These are phyloP conservation scores for Vitellaria paradoxa DNA, from an alignment of 179 eudicot genomes.

Conservation along the genomic window DNA sequence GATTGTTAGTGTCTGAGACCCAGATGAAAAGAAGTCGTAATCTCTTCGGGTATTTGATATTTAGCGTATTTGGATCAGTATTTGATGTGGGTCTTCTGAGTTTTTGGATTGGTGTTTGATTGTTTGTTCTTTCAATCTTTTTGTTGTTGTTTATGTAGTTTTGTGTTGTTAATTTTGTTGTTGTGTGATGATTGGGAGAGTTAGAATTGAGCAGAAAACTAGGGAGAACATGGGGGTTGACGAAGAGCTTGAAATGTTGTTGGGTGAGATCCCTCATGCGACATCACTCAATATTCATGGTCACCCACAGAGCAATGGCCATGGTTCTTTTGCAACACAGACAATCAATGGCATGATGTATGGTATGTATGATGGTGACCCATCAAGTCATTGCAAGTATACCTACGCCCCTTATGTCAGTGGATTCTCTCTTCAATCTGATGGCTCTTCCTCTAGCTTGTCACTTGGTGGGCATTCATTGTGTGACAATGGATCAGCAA, in stretches of 20 bases:
- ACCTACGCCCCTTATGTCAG: slow-evolving; percentile 31
- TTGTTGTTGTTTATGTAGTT: slow-evolving; percentile 15
- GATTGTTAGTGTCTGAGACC: slow-evolving; percentile 25
- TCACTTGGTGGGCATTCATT: slow-evolving; percentile 26
- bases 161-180: slow-evolving; percentile 5
- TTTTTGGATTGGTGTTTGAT: slow-evolving; percentile 5
- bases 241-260: slow-evolving; percentile 41
- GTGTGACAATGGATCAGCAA: slow-evolving; percentile 23
- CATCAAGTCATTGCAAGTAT: slow-evolving; percentile 19
- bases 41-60: slow-evolving; percentile 22
- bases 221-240: slow-evolving; percentile 34
- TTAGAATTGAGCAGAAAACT: not conserved
- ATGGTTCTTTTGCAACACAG: not conserved
- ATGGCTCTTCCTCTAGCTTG: slow-evolving; percentile 38
- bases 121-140: not conserved
- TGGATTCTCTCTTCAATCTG: slow-evolving; percentile 30
- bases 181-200: slow-evolving; percentile 11
- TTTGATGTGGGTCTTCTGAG: slow-evolving; percentile 5
- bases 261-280: slow-evolving; percentile 51
- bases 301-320: slow-evolving; percentile 10
- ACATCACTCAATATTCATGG: slow-evolving; percentile 26
- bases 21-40: slow-evolving; percentile 27
- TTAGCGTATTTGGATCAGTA: slow-evolving; percentile 5
- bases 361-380: slow-evolving; percentile 31
- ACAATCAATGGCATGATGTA: slow-evolving; percentile 10